These are phyloP conservation scores for Podaxis sp. DNA, from an alignment of 768 basidiomycete species.

Conservation along the genomic window DNA sequence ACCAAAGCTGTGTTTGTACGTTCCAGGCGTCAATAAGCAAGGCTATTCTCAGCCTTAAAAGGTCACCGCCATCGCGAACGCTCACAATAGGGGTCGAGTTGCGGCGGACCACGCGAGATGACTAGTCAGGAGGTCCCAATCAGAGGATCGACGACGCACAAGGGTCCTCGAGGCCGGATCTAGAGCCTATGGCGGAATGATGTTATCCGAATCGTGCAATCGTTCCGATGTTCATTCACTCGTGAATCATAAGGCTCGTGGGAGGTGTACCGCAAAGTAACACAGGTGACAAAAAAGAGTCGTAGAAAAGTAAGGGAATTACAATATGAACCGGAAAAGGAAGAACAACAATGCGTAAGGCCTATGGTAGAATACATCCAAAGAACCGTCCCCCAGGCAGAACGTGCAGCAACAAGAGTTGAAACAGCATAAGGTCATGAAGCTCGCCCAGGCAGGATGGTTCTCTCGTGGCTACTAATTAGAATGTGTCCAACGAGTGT, in stretches of 20 bases:
- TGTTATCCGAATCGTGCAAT: background rate
- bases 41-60: background rate
- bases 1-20: background rate
- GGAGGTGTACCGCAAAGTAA: background rate
- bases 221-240: background rate
- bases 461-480: background rate
- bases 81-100: background rate
- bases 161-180: background rate
- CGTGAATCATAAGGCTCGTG: background rate
- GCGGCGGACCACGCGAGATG: background rate
- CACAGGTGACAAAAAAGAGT: background rate
- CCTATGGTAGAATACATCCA: constrained; percentile 12
- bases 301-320: background rate
- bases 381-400: background rate
- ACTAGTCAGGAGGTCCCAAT: background rate
- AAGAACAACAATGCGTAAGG: constrained; percentile 3
- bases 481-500: background rate
- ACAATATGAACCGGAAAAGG: constrained; percentile 9
- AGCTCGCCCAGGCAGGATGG: background rate
- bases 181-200: background rate
- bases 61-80: background rate
- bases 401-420: background rate
- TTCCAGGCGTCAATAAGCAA: background rate
- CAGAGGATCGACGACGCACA: background rate
- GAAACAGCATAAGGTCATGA: background rate